These are phyloP conservation scores for Yamadazyma sp. DNA, from an alignment of 1,139 yeast genomes.

Conservation along the genomic window DNA sequence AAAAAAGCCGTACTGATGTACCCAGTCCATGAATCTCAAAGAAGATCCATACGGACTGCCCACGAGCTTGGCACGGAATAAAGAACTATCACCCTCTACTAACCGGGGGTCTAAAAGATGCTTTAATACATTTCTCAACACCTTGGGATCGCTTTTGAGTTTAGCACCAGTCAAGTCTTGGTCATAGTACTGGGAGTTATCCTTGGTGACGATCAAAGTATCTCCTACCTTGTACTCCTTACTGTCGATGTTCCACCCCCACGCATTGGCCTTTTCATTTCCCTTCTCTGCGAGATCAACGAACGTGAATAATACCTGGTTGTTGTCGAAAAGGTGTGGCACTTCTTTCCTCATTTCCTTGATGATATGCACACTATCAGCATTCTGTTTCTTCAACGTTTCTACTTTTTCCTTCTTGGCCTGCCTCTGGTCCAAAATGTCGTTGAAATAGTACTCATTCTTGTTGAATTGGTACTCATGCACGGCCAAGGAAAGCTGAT, in stretches of 20 bases:
- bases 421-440: slow-evolving; percentile 37
- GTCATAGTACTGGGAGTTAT: slow-evolving; percentile 36
- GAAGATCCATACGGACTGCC: slow-evolving; percentile 44
- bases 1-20: slow-evolving; percentile 45
- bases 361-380: slow-evolving; percentile 41
- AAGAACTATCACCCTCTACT: slow-evolving; percentile 11
- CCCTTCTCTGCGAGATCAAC: slow-evolving; percentile 48
- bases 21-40: slow-evolving; percentile 41
- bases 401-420: slow-evolving; percentile 44
- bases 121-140: slow-evolving; percentile 27
- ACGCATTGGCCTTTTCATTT: slow-evolving; percentile 24
- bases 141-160: slow-evolving; percentile 31
- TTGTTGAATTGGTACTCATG: slow-evolving; percentile 54
- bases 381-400: slow-evolving; percentile 42
- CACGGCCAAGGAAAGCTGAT: slow-evolving; percentile 47
- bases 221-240: slow-evolving; percentile 44
- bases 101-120: slow-evolving; percentile 33
- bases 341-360: slow-evolving; percentile 51
- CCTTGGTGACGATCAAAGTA: slow-evolving; percentile 32
- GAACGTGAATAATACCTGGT: slow-evolving; percentile 50
- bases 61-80: slow-evolving; percentile 23
- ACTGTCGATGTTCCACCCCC: slow-evolving; percentile 45
- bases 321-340: slow-evolving; percentile 42
- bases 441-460: slow-evolving; percentile 43
- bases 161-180: slow-evolving; percentile 25